These are phyloP conservation scores for Triadica sebifera DNA, from an alignment of 345 rosid species.

Conservation along the genomic window DNA sequence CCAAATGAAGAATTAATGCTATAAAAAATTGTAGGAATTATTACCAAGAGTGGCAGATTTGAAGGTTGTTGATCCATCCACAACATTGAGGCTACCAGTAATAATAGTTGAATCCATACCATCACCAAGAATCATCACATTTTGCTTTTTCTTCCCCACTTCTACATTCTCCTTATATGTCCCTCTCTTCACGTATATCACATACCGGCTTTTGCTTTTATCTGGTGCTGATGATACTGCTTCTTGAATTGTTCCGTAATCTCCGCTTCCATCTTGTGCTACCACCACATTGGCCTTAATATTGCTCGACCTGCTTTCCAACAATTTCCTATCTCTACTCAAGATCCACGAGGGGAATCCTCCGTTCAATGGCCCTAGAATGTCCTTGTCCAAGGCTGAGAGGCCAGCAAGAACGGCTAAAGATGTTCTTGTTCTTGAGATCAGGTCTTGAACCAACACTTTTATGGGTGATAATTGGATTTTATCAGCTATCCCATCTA, in stretches of 20 bases:
- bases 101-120: slow-evolving; percentile 19
- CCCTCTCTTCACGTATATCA: slow-evolving; percentile 16
- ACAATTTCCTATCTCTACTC: background rate
- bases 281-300: slow-evolving; percentile 7
- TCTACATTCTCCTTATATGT: slow-evolving; percentile 20
- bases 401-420: slow-evolving; percentile 10
- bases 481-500: background rate
- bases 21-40: background rate
- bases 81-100: slow-evolving; percentile 21
- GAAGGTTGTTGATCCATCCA: slow-evolving; percentile 25
- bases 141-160: slow-evolving; percentile 22
- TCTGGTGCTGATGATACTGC: slow-evolving; percentile 13
- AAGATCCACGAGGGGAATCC: slow-evolving; percentile 7
- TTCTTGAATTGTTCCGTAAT: slow-evolving; percentile 15
- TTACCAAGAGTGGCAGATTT: slow-evolving; percentile 23
- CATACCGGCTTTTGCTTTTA: slow-evolving; percentile 7
- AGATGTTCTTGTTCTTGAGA: slow-evolving; percentile 12
- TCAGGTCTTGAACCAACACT: slow-evolving; percentile 6
- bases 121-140: slow-evolving; percentile 24
- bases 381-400: background rate
- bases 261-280: slow-evolving; percentile 18
- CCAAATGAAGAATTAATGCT: background rate
- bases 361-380: slow-evolving; percentile 2
- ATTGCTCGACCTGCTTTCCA: background rate
- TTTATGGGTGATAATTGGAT: background rate